Base-by-base conservation (phyloP, 768 basidiomycete genomes). In the Sporobolomyces pararoseus region DNA sequence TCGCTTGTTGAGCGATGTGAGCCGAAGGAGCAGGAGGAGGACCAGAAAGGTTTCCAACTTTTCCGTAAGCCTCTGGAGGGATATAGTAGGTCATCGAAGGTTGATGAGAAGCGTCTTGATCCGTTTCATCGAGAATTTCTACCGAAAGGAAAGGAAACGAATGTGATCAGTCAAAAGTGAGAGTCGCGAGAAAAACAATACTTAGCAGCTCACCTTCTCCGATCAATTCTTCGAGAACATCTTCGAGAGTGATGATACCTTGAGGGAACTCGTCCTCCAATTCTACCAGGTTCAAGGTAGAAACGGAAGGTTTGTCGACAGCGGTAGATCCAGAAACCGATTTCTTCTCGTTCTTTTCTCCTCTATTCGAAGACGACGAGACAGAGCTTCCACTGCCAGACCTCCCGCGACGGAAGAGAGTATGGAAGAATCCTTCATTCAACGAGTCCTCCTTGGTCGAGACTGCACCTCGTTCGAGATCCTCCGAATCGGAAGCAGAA, bases 161-260 rank as follows among this genome's bases (percentile, higher is more conserved):
- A 55, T n/a, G n/a, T n/a, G 21, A 35, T 34, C 31, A 55, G 32
- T n/a, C n/a, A n/a, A n/a, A n/a, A n/a, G n/a, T n/a, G n/a, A n/a
- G n/a, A n/a, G n/a, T n/a, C n/a, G n/a, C n/a, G n/a, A n/a, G n/a
- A n/a, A n/a, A n/a, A n/a, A n/a, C n/a, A n/a, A n/a, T n/a, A n/a
- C n/a, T n/a, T n/a, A n/a, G n/a, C n/a, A n/a, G 17, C 58, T 59
- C 42, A 44, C 58, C 91, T 80, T 93, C 90, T 19, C 91, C 91
- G 64, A 94, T 93, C 16, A 94, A 83, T 77, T 93, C 91, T 90
- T 95, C 92, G 14, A 95, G 82, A 13, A 95, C 89, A 72, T 95
- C 92, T 79, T 95, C 92, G 3, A 95, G 83, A 0, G 92, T 95
- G 70, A 95, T 93, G 75, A 95, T 91, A 58, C 92, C 92, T 25